phyloP scores from a whole-genome alignment of 1,284 basidiomycete genomes.

The Moniliophthora roreri region DNA sequence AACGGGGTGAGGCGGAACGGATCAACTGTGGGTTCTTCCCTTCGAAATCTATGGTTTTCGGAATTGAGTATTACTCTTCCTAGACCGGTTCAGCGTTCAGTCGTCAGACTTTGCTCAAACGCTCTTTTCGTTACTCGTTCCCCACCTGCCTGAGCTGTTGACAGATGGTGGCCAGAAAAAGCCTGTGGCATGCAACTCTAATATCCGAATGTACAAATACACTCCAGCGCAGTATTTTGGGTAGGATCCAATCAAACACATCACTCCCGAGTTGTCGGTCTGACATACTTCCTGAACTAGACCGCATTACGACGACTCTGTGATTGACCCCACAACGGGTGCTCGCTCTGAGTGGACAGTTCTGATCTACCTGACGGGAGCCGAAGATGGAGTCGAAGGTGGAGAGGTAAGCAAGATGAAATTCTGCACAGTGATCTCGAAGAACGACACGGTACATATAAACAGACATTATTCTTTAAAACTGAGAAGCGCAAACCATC shows the following conservation, averaged over 20 bases:
- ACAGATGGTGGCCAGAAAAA: slow-evolving; percentile 45
- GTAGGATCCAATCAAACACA: slow-evolving; percentile 21
- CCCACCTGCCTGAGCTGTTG: slow-evolving; percentile 62
- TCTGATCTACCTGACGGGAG: slow-evolving; percentile 73
- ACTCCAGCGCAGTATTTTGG: slow-evolving; percentile 66
- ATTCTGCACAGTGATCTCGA: background rate
- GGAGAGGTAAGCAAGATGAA: slow-evolving; percentile 53
- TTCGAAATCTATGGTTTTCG: background rate
- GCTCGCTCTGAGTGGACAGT: slow-evolving; percentile 78
- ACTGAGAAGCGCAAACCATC: slow-evolving; percentile 49
- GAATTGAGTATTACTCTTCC: background rate
- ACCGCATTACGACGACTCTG: slow-evolving; percentile 75
- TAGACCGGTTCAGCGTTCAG: slow-evolving; percentile 64
- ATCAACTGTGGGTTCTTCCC: slow-evolving; percentile 55
- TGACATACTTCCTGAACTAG: slow-evolving; percentile 24
- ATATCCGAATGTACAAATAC: slow-evolving; percentile 74
- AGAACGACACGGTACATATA: background rate
- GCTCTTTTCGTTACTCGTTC: slow-evolving; percentile 51
- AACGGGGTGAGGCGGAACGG: slow-evolving; percentile 73
- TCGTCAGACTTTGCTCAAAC: slow-evolving; percentile 61
- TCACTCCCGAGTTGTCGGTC: background rate
- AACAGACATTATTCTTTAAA: slow-evolving; percentile 72
- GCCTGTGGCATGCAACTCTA: slow-evolving; percentile 63
- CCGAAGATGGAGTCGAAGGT: slow-evolving; percentile 71
- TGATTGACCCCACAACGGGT: slow-evolving; percentile 54